phyloP scores from a whole-genome alignment of 2,329 filamentous ascomycete genomes.

The Colletotrichum siamense region DNA sequence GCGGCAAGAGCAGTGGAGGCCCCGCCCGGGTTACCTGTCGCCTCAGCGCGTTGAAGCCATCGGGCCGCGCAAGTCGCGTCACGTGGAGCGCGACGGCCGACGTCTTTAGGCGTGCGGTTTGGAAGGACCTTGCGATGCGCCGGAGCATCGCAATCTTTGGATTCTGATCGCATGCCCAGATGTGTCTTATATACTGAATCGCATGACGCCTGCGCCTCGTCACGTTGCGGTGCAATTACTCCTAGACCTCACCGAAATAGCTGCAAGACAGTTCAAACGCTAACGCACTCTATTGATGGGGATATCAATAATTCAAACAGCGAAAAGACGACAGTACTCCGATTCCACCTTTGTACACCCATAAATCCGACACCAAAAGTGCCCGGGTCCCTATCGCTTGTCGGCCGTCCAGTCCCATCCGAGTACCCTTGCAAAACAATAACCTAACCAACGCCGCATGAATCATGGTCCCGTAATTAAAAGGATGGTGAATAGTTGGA shows the following conservation, averaged over 20 bases:
- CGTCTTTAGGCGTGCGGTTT: background rate
- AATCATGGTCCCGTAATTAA: constrained; percentile 20
- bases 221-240: background rate
- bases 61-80: background rate
- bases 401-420: background rate
- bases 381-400: constrained; percentile 1
- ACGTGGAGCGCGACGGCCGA: background rate
- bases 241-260: background rate
- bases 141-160: background rate
- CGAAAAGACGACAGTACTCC: constrained; percentile 8
- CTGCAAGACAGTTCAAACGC: background rate
- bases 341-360: constrained; percentile 2
- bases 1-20: background rate
- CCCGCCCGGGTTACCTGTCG: background rate
- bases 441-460: constrained; percentile 17
- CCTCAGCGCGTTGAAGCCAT: background rate
- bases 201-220: background rate
- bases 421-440: background rate
- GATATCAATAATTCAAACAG: constrained; percentile 5
- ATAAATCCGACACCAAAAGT: background rate
- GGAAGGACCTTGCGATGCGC: background rate
- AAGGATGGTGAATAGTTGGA: constrained; percentile 21
- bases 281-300: constrained; percentile 8
- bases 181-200: background rate
- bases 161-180: background rate